Evolutionary conservation across 1,139 yeast genomes (phyloP).

Genomic region (Fermentozyma sake): DNA sequence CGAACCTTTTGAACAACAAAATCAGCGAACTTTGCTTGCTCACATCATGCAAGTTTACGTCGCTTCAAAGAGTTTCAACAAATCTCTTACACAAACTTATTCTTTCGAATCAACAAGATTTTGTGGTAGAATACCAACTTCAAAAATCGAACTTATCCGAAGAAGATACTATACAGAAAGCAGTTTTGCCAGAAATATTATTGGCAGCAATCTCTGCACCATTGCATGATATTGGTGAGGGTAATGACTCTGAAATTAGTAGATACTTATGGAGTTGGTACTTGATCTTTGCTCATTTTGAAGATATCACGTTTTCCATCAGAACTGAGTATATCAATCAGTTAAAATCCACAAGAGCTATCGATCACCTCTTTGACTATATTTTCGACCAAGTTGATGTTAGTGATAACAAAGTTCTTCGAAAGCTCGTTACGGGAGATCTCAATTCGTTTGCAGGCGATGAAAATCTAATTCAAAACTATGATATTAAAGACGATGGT

Average conservation of each 20-base stretch:
- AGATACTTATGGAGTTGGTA: slow-evolving; percentile 70
- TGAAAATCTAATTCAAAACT: slow-evolving; percentile 15
- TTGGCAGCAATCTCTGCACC: slow-evolving; percentile 18
- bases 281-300: slow-evolving; percentile 58
- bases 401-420: slow-evolving; percentile 29
- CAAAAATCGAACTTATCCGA: slow-evolving; percentile 22
- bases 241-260: slow-evolving; percentile 27
- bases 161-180: slow-evolving; percentile 11
- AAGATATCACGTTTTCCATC: slow-evolving; percentile 61
- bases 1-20: slow-evolving; percentile 12
- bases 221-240: slow-evolving; percentile 32
- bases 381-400: slow-evolving; percentile 48
- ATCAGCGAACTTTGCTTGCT: slow-evolving; percentile 17
- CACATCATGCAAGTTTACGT: slow-evolving; percentile 20
- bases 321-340: slow-evolving; percentile 59
- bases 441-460: slow-evolving; percentile 8
- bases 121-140: slow-evolving; percentile 60
- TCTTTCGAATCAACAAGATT: slow-evolving; percentile 44
- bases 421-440: slow-evolving; percentile 13
- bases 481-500: slow-evolving; percentile 17
- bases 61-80: slow-evolving; percentile 35
- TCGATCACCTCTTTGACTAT: slow-evolving; percentile 46
- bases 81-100: slow-evolving; percentile 33
- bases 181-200: slow-evolving; percentile 34
- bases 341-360: slow-evolving; percentile 42